Percentiles rank a stretch among this genome's conserved stretches.
Evolutionary conservation across 768 basidiomycete species (phyloP).

Genomic region (Neoboletus magnificus): DNA sequence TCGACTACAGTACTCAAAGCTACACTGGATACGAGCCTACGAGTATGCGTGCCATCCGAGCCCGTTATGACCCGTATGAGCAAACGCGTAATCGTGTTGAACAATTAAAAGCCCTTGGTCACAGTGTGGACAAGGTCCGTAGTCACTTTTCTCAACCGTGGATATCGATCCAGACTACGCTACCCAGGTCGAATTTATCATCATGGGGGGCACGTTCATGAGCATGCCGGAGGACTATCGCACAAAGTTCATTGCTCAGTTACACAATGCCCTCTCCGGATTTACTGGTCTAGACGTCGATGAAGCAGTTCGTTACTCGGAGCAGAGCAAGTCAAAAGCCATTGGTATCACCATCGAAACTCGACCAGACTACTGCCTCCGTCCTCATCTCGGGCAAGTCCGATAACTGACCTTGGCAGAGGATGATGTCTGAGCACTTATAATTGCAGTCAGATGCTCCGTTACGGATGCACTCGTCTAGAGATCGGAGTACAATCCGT

Average conservation of each 20-base stretch:
- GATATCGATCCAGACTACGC: not conserved
- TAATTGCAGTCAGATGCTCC: constrained; percentile 85
- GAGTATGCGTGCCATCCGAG: constrained; percentile 98
- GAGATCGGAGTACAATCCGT: constrained; percentile 99
- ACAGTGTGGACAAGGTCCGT: constrained; percentile 90
- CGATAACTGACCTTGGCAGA: not conserved
- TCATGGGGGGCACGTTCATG: constrained; percentile 99
- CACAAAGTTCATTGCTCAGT: constrained; percentile 87
- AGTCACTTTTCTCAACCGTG: not conserved
- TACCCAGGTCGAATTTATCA: constrained; percentile 77
- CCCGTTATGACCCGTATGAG: constrained; percentile 95
- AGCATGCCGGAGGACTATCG: constrained; percentile 98
- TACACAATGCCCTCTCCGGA: constrained; percentile 95
- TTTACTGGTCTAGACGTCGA: constrained; percentile 92
- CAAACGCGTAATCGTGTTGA: constrained; percentile 95
- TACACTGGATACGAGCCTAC: constrained; percentile 96
- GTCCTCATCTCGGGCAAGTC: constrained; percentile 84
- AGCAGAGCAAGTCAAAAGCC: constrained; percentile 96
- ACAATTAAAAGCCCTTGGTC: constrained; percentile 92
- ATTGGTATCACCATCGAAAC: constrained; percentile 99
- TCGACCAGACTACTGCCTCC: constrained; percentile 94
- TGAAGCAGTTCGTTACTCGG: constrained; percentile 95
- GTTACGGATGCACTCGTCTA: constrained; percentile 96
- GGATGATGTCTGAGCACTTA: not conserved
- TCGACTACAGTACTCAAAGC: constrained; percentile 98